Evolutionary conservation across 805 yeast genomes (phyloP), one percentile per base, ranked within the genome.

Genomic region (Kuraishia floccosa): DNA sequence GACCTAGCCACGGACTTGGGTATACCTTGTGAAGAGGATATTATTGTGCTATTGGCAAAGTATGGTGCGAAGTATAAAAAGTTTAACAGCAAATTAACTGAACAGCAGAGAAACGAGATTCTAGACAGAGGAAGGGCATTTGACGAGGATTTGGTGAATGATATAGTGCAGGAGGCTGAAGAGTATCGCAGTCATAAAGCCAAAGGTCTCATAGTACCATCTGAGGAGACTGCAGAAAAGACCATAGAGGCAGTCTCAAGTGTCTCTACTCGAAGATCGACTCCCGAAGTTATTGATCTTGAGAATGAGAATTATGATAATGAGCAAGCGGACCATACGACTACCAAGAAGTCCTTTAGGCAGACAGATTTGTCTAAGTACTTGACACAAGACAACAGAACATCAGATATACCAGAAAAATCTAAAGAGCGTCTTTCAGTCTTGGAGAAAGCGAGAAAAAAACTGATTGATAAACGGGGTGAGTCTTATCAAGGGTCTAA

Each of bases 61-160:
- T 72, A 76, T 43, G 86, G 80, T 24, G 60, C 74, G 2, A 73
- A 68, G 37, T 77, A 84, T 0, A 76, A 72, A 40, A 72, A 65
- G 39, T 77, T 65, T 47, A 78, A 78, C 36, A 85, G 77, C 46
- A 82, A 75, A 46, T 57, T 89, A 27, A 65, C 76, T 1, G 74
- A 67, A 17, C 70, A 71, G 26, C 94, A 86, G 46, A 58, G 80
- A 4, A 56, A 63, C 15, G 77, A 74, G 30, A 68, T 87, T 22
- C 48, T 85, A 23, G 55, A 69, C 1, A 68, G 72, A 38, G 85
- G 84, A 0, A 61, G 73, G 35, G 58, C 55, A 17, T 65, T 77
- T 36, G 72, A 81, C 43, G 49, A 52, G 4, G 54, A 50, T 0
- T 43, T 77, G 30, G 85, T 80, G 7, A 76, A 74, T 13, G 44